phyloP scores from a whole-genome alignment of 2,329 filamentous ascomycete species.

The Colletotrichum cuscutae region DNA sequence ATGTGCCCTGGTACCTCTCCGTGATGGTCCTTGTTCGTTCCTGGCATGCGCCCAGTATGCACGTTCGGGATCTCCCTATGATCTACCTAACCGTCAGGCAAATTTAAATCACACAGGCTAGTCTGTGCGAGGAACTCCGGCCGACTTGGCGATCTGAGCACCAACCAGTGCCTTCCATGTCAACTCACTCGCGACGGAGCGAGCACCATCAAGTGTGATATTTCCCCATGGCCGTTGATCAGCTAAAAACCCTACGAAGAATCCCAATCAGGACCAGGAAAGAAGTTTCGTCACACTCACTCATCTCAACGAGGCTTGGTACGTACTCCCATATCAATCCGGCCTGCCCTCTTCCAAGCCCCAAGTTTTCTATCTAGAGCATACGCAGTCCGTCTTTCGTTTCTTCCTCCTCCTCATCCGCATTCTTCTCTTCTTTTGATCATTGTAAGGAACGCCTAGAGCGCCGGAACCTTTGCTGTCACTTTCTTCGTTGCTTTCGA shows the following conservation, averaged over 20 bases:
- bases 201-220: slow-evolving; percentile 19
- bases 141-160: slow-evolving; percentile 37
- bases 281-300: slow-evolving; percentile 33
- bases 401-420: slow-evolving; percentile 13
- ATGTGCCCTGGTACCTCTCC: slow-evolving; percentile 26
- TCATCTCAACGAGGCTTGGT: slow-evolving; percentile 35
- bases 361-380: slow-evolving; percentile 23
- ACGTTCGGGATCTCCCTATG: slow-evolving; percentile 34
- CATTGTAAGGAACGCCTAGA: slow-evolving; percentile 30
- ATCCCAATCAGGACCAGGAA: slow-evolving; percentile 2
- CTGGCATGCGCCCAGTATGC: slow-evolving; percentile 21
- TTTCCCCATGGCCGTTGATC: slow-evolving; percentile 14
- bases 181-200: slow-evolving; percentile 28
- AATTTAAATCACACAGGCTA: slow-evolving; percentile 36
- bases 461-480: slow-evolving; percentile 30
- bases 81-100: slow-evolving; percentile 34
- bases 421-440: not conserved
- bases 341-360: slow-evolving; percentile 28
- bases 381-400: slow-evolving; percentile 30
- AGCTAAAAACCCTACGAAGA: slow-evolving; percentile 33
- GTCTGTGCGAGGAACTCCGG: slow-evolving; percentile 36
- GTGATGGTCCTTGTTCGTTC: slow-evolving; percentile 5
- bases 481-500: slow-evolving; percentile 27
- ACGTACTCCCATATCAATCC: slow-evolving; percentile 31
- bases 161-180: slow-evolving; percentile 34